Percentiles rank a stretch among this genome's conserved stretches.
Conservation (phyloP, 2,329 filamentous ascomycete species). For the Neofusicoccum cordaticola region DNA sequence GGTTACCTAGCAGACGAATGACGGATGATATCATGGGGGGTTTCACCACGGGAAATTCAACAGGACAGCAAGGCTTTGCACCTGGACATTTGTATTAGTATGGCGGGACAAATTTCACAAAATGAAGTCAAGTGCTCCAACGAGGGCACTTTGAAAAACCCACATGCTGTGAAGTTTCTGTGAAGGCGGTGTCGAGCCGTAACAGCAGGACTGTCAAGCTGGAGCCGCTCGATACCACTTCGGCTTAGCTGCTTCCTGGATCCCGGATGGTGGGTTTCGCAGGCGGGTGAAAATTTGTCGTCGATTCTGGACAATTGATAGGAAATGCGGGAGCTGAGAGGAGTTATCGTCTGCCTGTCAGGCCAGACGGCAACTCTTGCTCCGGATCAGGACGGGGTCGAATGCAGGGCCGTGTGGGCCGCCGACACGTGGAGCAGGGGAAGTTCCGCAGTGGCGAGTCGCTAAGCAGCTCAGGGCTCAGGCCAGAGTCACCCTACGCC, state of each 20-base stretch:
- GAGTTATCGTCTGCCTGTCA: neutral
- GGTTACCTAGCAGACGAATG: neutral
- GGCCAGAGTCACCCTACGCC: slow-evolving; percentile 9
- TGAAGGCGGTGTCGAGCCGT: too few species aligned
- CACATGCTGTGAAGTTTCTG: neutral
- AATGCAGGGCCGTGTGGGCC: slow-evolving; percentile 9
- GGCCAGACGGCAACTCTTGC: neutral
- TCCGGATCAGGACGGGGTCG: neutral
- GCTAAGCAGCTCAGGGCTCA: slow-evolving; percentile 7
- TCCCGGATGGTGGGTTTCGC: too few species aligned
- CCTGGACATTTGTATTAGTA: neutral
- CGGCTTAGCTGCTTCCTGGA: too few species aligned
- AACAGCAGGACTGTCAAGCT: too few species aligned
- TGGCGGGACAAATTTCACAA: too few species aligned
- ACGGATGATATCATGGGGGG: neutral
- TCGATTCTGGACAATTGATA: neutral
- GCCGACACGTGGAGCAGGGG: slow-evolving; percentile 4
- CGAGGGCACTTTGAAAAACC: neutral
- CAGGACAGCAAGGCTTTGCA: neutral
- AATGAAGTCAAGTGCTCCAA: too few species aligned
- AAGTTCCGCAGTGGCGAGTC: neutral
- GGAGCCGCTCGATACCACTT: too few species aligned
- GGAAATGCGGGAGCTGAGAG: neutral
- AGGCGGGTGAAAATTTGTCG: too few species aligned
- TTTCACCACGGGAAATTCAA: neutral